These are phyloP conservation scores for Beauveria rudraprayagi DNA, from an alignment of 2,329 filamentous ascomycete species.

Conservation along the genomic window DNA sequence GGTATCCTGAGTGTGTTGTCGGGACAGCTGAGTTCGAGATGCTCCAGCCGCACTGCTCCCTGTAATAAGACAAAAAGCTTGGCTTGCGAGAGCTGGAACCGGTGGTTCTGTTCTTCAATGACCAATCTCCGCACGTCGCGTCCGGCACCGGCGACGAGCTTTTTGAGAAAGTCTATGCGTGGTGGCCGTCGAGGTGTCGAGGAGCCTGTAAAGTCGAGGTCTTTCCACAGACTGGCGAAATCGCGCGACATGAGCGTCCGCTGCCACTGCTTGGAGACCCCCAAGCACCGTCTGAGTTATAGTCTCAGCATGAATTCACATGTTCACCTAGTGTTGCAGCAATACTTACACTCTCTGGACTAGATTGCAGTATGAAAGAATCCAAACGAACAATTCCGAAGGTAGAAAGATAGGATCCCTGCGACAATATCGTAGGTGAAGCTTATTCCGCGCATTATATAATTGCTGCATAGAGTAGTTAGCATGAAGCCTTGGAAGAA, in stretches of 20 bases:
- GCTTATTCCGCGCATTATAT: slow-evolving; percentile 24
- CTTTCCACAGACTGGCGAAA: slow-evolving; percentile 24
- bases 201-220: slow-evolving; percentile 21
- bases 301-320: neutral
- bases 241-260: slow-evolving; percentile 21
- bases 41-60: slow-evolving; percentile 21
- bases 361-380: slow-evolving; percentile 29
- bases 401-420: slow-evolving; percentile 30
- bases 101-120: slow-evolving; percentile 17
- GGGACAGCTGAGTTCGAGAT: slow-evolving; percentile 18
- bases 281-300: slow-evolving; percentile 17
- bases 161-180: slow-evolving; percentile 18
- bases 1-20: slow-evolving; percentile 1
- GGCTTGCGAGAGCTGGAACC: slow-evolving; percentile 22
- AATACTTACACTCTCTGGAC: slow-evolving; percentile 21
- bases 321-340: neutral
- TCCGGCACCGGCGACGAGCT: slow-evolving; percentile 24
- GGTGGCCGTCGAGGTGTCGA: slow-evolving; percentile 17
- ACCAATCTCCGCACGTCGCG: slow-evolving; percentile 23
- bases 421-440: slow-evolving; percentile 26
- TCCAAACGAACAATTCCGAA: slow-evolving; percentile 27
- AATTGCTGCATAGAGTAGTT: slow-evolving; percentile 23
- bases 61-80: slow-evolving; percentile 22
- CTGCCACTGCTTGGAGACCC: slow-evolving; percentile 27
- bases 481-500: neutral